Conservation (phyloP, 441 rosid species). For the Omphalea diandra region DNA sequence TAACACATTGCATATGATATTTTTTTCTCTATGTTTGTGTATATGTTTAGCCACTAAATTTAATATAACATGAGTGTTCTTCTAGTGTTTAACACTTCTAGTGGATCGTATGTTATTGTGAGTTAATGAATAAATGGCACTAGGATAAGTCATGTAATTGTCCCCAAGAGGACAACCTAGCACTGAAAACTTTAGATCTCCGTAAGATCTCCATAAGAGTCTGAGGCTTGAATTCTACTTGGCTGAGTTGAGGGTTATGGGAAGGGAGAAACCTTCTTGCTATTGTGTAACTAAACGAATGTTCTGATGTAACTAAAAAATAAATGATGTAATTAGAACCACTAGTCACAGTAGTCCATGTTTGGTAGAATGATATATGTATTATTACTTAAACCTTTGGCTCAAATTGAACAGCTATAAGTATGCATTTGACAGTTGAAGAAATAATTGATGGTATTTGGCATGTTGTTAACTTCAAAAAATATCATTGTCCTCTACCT, state of each 20-base stretch:
- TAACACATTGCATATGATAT: too few species aligned
- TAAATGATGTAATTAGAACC: background rate
- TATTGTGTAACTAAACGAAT: background rate
- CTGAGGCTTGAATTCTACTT: background rate
- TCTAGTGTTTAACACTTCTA: background rate
- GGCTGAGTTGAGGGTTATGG: background rate
- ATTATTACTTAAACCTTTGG: background rate
- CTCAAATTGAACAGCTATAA: background rate
- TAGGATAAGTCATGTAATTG: background rate
- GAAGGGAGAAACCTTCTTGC: background rate
- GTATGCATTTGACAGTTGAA: background rate
- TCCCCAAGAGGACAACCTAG: background rate
- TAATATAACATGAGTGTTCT: too few species aligned
- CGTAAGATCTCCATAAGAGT: background rate
- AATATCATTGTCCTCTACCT: background rate
- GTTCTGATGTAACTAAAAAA: background rate
- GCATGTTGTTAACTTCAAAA: background rate
- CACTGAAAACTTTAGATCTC: background rate
- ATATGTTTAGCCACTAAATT: too few species aligned
- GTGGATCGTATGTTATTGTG: background rate
- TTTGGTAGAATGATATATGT: slow-evolving; percentile 4
- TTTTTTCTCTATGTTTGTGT: too few species aligned
- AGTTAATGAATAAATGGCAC: background rate
- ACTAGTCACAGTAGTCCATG: background rate
- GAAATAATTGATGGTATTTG: background rate